Evolutionary conservation across 805 yeast genomes (phyloP), one percentile per base, ranked within the genome.

Genomic region (Ogataea dorogensis): DNA sequence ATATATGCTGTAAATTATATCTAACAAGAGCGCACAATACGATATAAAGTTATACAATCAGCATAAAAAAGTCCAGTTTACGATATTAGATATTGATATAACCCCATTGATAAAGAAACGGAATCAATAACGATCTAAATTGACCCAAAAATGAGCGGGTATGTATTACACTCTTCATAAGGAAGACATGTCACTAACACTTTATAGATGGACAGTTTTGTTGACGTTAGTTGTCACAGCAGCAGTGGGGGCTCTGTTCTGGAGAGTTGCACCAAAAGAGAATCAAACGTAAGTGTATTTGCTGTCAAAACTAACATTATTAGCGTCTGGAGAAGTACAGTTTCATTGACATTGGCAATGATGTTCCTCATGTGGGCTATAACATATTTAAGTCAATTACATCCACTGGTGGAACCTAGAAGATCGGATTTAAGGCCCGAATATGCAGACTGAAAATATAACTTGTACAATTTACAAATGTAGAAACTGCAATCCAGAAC

Each of bases 371-470:
- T 56, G 77, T 77, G 45, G 68, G 97, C 96, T 20, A 80, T 88
- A 53, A 88, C 97, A 6, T 88, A 87, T 57, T 68, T 88, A 47
- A 72, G 79, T 40, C 97, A 89, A 59, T 68, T 89, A 41, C 96
- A 89, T 63, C 97, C 97, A 5, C 70, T 89, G 54, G 95, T 86
- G 41, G 87, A 77, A 27, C 97, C 97, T 26, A 84, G 83, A 59
- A 78, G 97, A 53, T 77, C 94, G 1, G 96, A 89, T 55, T 65
- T 88, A 59, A 80, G 96, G 65, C 95, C 94, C 7, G 96, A 88
- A 60, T 77, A 50, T 41, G 71, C 72, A 9, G 72, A 65, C 36
- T 51, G 46, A 32, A 35, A 19, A 28, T 10, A 6, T n/a, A 25
- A 13, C 15, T 16, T 19, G 17, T 25, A 20, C 21, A 21, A 9